These are phyloP conservation scores for Ustilago trichophora DNA, from an alignment of 1,284 basidiomycete species.

Conservation along the genomic window DNA sequence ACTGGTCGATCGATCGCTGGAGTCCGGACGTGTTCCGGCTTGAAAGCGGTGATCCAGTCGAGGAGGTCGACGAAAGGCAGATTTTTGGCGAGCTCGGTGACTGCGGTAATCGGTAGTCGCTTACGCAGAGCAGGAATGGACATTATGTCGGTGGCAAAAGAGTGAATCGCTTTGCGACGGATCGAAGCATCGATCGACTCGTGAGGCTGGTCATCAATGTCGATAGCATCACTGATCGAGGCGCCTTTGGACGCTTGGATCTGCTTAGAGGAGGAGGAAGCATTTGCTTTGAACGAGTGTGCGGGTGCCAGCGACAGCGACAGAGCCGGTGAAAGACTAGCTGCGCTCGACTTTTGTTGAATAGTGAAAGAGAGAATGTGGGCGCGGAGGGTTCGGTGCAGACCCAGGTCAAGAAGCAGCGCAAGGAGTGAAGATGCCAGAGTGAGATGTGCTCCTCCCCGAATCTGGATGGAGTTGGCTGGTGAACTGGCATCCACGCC, in stretches of 20 bases:
- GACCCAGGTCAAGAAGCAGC: constrained; percentile 21
- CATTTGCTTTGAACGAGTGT: constrained; percentile 13
- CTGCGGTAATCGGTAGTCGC: constrained; percentile 39
- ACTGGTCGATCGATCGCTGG: neutral
- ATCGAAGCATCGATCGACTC: neutral
- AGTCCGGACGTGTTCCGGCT: neutral
- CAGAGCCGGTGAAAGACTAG: constrained; percentile 22
- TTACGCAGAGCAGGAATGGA: constrained; percentile 46
- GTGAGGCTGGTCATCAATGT: constrained; percentile 7
- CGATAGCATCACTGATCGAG: constrained; percentile 11
- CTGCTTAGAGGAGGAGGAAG: neutral
- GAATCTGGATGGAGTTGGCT: constrained; percentile 11
- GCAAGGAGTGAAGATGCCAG: constrained; percentile 23
- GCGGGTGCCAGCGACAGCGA: constrained; percentile 34
- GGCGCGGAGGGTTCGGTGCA: constrained; percentile 34
- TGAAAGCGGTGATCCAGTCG: constrained; percentile 25
- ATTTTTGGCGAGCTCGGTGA: constrained; percentile 47
- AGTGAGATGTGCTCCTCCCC: neutral
- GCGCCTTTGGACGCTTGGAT: neutral
- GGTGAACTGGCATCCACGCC: constrained; percentile 13
- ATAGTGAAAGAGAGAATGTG: constrained; percentile 35
- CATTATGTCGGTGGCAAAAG: constrained; percentile 40
- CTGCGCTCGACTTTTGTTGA: constrained; percentile 23
- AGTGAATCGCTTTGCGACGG: constrained; percentile 14
- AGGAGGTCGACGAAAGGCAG: constrained; percentile 52